Evolutionary conservation across 495 filamentous ascomycete species (phyloP), one percentile per base, ranked within the genome.

Genomic region (Lasiosphaeriaceae sp.): DNA sequence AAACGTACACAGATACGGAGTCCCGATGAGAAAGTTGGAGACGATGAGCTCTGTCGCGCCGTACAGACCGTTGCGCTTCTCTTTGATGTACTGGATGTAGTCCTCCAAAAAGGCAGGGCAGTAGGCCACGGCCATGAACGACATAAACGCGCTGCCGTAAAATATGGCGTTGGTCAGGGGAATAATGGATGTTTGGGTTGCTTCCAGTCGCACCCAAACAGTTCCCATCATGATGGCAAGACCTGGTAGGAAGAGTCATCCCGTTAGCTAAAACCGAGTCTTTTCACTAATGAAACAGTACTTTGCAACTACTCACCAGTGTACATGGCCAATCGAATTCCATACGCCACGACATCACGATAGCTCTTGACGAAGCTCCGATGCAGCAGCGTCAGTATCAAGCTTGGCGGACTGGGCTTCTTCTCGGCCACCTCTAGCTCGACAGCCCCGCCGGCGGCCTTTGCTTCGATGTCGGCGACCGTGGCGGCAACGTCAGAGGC

Each of bases 211-310:
- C 20, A 93, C 74, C 86, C 87, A 94, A 21, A 93, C 88, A 1
- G 90, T 93, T 3, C 90, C 90, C 85, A 92, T 90, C 87, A 94
- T 87, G 59, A 94, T 85, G 0, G 90, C 88, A 29, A 92, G 77
- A 9, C 80, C 64, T 63, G 14, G n/a, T 12, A 8, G 19, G 9
- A 37, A 35, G 6, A 34, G 29, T 34, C 26, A 11, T 21, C n/a
- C 11, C 0, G 46, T 48, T 14, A 48, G 46, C 2, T 2, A 1
- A 37, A 37, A 37, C 9, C 34, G 9, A 14, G 45, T 9, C 4
- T 16, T 23, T 21, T 2, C 0, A 48, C 16, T 16, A 17, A 11
- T 19, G 14, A 14, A 22, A 21, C 20, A 7, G 22, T 1, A 9
- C 34, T 9, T 14, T 8, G 34, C 20, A 9, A 21, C 43, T 12